Percentiles rank a stretch among this genome's conserved stretches.
Conservation (phyloP, 2,329 filamentous ascomycete genomes). For the Talaromyces pinophilus region DNA sequence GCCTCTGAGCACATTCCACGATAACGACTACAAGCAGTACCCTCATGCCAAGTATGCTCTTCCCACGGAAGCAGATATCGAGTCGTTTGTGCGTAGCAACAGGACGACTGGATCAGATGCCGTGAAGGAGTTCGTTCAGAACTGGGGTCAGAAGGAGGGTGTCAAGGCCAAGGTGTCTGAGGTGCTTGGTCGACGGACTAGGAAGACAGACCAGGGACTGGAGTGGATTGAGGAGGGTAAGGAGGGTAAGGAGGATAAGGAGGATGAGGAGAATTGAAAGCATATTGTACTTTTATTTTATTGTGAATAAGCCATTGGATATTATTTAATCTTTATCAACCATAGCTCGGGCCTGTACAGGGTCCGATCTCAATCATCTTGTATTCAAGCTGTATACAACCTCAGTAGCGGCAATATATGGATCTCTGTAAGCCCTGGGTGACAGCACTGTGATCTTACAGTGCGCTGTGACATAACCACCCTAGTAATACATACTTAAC, state of each 20-base stretch:
- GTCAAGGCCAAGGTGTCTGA: constrained; percentile 68
- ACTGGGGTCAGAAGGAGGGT: constrained; percentile 66
- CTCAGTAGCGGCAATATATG: no score
- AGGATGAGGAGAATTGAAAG: background rate
- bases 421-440: no score
- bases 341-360: background rate
- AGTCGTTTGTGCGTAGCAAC: constrained; percentile 45
- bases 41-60: constrained; percentile 69
- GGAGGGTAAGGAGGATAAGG: background rate
- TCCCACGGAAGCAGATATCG: constrained; percentile 65
- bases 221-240: constrained; percentile 28
- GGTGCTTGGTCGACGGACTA: constrained; percentile 65
- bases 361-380: background rate
- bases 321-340: background rate
- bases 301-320: constrained; percentile 5
- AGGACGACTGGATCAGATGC: constrained; percentile 60
- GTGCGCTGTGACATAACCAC: no score
- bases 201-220: constrained; percentile 45
- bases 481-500: no score
- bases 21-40: constrained; percentile 67
- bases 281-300: background rate
- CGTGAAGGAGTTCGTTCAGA: constrained; percentile 62
- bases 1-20: constrained; percentile 62
- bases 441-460: no score
- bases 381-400: background rate